A percentile compares a stretch with the other conserved stretches of the same genome.
Conservation (phyloP, 257 asterid genomes). For the Anisodus tanguticus region DNA sequence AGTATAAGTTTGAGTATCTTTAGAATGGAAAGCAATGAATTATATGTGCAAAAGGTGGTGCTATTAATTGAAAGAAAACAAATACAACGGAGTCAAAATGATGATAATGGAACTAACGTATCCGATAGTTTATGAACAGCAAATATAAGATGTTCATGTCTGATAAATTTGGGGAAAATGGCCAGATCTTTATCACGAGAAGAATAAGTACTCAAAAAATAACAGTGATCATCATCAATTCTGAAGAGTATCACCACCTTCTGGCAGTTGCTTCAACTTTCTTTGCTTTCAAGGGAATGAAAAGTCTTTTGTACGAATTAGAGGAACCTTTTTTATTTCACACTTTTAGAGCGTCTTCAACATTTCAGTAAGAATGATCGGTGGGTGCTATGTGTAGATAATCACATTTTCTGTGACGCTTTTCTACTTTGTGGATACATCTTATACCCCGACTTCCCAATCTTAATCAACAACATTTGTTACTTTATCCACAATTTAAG, state of each 20-base stretch:
- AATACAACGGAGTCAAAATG: not conserved
- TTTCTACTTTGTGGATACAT: conserved; percentile 19
- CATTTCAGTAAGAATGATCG: not conserved
- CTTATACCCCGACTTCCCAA: not conserved
- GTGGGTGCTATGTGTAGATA: conserved; percentile 13
- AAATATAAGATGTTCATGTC: not conserved
- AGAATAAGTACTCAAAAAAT: not conserved
- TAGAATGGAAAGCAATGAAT: conserved; percentile 16
- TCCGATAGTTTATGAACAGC: not conserved
- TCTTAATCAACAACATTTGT: conserved; percentile 5
- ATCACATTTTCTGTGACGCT: not conserved
- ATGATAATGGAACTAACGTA: conserved; percentile 6
- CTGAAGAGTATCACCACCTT: not conserved
- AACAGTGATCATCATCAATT: not conserved
- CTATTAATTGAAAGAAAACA: conserved; percentile 2
- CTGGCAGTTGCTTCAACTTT: not conserved
- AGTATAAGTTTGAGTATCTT: not conserved
- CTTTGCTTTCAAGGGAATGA: not conserved
- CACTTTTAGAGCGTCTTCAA: not conserved
- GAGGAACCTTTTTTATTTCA: not conserved
- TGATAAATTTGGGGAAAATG: not conserved
- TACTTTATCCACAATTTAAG: conserved; percentile 14
- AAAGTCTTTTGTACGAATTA: not conserved
- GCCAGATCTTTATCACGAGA: not conserved
- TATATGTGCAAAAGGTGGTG: conserved; percentile 19